These are phyloP conservation scores for Halophytophthora polymorphica DNA, from an alignment of 352 stramenopile genomes.

Conservation along the genomic window DNA sequence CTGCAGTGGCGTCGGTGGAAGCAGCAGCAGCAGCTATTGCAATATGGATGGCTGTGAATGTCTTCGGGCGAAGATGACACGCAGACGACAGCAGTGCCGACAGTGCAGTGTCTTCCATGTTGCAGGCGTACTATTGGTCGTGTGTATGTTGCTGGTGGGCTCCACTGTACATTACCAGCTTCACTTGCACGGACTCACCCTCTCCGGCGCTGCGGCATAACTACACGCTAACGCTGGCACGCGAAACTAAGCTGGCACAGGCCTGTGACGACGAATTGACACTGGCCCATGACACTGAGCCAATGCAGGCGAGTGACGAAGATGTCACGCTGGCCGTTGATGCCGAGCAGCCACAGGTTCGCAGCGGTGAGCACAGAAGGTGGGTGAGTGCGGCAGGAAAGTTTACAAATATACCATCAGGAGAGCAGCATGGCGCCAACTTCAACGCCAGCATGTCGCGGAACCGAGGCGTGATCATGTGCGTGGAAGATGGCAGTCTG, in stretches of 20 bases:
- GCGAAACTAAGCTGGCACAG: constrained; percentile 7
- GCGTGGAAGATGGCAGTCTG: constrained; percentile 24
- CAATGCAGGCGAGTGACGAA: constrained; percentile 3
- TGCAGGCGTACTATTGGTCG: neutral
- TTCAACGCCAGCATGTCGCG: constrained; percentile 20
- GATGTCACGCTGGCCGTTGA: too few species aligned
- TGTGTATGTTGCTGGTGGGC: constrained; percentile 13
- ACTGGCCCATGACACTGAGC: constrained; percentile 7
- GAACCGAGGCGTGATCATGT: constrained; percentile 30
- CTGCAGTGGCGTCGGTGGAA: neutral
- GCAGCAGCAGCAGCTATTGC: neutral
- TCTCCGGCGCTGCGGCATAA: too few species aligned
- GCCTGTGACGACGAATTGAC: neutral
- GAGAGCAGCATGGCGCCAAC: constrained; percentile 6
- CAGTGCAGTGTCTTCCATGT: constrained; percentile 1
- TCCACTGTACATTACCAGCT: constrained; percentile 12
- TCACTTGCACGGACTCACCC: constrained; percentile 1
- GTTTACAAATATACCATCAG: constrained; percentile 6
- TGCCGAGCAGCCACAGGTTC: too few species aligned
- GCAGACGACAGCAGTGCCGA: neutral
- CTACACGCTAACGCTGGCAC: neutral
- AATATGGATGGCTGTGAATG: neutral
- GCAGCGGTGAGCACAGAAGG: too few species aligned
- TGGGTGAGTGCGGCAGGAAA: too few species aligned
- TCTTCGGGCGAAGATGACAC: too few species aligned